Evolutionary conservation across 345 rosid species (phyloP).

Genomic region (Hibiscus trionum): DNA sequence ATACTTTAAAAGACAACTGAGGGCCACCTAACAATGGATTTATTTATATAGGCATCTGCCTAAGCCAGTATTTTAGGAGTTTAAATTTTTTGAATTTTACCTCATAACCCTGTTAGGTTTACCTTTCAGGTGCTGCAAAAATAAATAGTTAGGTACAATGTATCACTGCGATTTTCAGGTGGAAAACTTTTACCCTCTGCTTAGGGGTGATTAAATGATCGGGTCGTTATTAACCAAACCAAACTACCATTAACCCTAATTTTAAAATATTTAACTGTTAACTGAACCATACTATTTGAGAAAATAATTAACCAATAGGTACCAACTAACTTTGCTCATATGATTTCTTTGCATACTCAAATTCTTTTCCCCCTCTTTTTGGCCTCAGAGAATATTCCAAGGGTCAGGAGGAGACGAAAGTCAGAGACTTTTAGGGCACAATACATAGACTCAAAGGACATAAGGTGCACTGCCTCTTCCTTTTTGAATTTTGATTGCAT

Average conservation of each 20-base stretch:
- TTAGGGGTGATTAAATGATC: too few relatives aligned
- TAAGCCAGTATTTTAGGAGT: not conserved
- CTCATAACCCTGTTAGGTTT: not conserved
- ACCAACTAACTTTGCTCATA: too few relatives aligned
- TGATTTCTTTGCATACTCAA: not conserved
- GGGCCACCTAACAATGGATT: not conserved
- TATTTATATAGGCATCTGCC: not conserved
- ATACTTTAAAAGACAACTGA: not conserved
- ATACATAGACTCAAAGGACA: slow-evolving; percentile 64
- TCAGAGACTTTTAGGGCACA: slow-evolving; percentile 81
- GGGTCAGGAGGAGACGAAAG: slow-evolving; percentile 44
- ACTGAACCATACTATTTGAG: too few relatives aligned
- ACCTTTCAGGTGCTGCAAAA: not conserved
- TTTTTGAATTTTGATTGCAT: not conserved
- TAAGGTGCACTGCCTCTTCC: slow-evolving; percentile 41
- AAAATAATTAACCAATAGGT: too few relatives aligned
- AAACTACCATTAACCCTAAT: too few relatives aligned
- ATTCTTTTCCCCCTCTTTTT: not conserved
- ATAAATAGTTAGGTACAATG: not conserved
- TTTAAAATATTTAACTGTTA: too few relatives aligned
- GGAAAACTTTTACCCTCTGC: not conserved
- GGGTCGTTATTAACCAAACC: too few relatives aligned
- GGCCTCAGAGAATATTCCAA: slow-evolving; percentile 39
- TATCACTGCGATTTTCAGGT: not conserved
- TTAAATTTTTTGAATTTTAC: not conserved